Evolutionary conservation across 2,329 filamentous ascomycete genomes (phyloP).

Genomic region (Emmonsia crescens): DNA sequence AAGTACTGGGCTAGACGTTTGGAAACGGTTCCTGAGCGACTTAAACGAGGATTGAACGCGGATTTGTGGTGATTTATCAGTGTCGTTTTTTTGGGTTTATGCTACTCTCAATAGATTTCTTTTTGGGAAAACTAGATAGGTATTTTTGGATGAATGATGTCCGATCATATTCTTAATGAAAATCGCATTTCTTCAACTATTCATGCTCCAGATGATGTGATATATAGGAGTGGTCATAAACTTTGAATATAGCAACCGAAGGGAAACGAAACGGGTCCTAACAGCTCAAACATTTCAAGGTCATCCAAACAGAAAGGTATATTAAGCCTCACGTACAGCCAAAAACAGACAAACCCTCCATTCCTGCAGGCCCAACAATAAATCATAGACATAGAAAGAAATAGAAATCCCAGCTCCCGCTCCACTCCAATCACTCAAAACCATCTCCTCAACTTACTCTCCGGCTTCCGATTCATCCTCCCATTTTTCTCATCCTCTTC

Average conservation of each 20-base stretch:
- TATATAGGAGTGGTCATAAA: too few relatives aligned
- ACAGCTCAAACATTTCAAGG: not conserved
- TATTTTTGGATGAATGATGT: not conserved
- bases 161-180: not conserved
- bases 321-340: not conserved
- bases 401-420: not conserved
- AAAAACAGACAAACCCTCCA: not conserved
- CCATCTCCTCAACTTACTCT: constrained; percentile 13
- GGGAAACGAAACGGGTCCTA: not conserved
- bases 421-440: constrained; percentile 7
- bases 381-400: not conserved
- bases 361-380: not conserved
- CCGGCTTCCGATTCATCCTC: constrained; percentile 9
- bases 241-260: not conserved
- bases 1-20: constrained; percentile 6
- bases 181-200: not conserved
- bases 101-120: not conserved
- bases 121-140: not conserved
- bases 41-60: not conserved
- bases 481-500: constrained; percentile 16
- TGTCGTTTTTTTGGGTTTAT: not conserved
- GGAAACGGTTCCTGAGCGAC: constrained; percentile 13
- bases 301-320: too few relatives aligned
- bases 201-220: not conserved
- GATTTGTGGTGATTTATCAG: not conserved